These are phyloP conservation scores for Lepiota brunneoincarnata DNA, from an alignment of 768 basidiomycete species.

Conservation along the genomic window DNA sequence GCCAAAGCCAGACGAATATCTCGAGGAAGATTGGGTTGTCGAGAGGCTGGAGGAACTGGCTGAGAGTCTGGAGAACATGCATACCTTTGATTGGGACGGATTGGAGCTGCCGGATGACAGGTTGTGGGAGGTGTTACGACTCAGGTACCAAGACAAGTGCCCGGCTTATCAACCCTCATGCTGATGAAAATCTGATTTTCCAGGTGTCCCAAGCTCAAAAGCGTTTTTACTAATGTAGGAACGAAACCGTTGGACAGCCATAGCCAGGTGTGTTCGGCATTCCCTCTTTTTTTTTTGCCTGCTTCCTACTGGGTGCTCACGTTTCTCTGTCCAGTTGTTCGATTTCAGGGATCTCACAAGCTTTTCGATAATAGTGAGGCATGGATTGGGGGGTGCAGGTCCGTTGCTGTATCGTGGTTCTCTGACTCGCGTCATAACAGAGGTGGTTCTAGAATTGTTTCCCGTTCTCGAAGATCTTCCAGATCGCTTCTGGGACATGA, in stretches of 20 bases:
- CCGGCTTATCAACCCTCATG: neutral
- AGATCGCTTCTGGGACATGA: slow-evolving; percentile 44
- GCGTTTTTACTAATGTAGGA: slow-evolving; percentile 45
- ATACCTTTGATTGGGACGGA: slow-evolving; percentile 53
- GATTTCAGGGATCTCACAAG: slow-evolving; percentile 38
- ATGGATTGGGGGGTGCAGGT: slow-evolving; percentile 40
- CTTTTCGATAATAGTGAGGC: slow-evolving; percentile 46
- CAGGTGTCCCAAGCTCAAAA: slow-evolving; percentile 42
- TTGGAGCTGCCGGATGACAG: slow-evolving; percentile 40
- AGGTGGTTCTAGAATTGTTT: slow-evolving; percentile 29
- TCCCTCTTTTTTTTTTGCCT: slow-evolving; percentile 12
- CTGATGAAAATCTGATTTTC: slow-evolving; percentile 1
- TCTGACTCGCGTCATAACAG: slow-evolving; percentile 8
- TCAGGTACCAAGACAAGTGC: slow-evolving; percentile 27
- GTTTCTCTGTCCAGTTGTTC: slow-evolving; percentile 31
- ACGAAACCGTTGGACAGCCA: slow-evolving; percentile 27
- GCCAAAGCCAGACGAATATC: slow-evolving; percentile 39
- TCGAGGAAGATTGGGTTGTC: slow-evolving; percentile 42
- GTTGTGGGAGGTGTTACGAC: slow-evolving; percentile 40
- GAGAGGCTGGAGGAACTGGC: slow-evolving; percentile 32
- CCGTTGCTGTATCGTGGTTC: slow-evolving; percentile 6
- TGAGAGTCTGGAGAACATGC: slow-evolving; percentile 27
- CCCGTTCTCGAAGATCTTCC: slow-evolving; percentile 39
- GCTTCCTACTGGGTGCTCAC: neutral
- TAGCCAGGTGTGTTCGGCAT: slow-evolving; percentile 21